Evolutionary conservation across 2,329 filamentous ascomycete genomes (phyloP).

Genomic region (Calonectria multiphialidica): DNA sequence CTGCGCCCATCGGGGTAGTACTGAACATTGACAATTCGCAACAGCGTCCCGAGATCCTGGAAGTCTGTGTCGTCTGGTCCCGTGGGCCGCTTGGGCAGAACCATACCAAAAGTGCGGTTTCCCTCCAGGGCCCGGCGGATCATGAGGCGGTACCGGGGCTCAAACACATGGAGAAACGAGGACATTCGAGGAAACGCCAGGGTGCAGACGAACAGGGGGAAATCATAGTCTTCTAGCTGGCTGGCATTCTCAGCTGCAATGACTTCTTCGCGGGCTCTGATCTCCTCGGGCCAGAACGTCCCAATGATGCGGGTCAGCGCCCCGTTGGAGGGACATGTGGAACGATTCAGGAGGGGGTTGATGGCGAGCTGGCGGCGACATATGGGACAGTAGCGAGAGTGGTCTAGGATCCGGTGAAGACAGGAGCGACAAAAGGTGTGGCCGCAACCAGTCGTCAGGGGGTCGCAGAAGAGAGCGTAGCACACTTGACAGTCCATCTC

Average conservation of each 20-base stretch:
- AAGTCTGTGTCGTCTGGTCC: slow-evolving; percentile 59
- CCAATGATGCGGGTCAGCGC: slow-evolving; percentile 73
- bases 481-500: slow-evolving; percentile 93
- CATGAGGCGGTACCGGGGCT: slow-evolving; percentile 93
- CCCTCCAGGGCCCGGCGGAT: slow-evolving; percentile 81
- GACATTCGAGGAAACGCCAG: slow-evolving; percentile 86
- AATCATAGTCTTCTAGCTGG: slow-evolving; percentile 67
- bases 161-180: slow-evolving; percentile 91
- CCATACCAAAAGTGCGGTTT: slow-evolving; percentile 86
- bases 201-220: slow-evolving; percentile 85
- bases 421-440: slow-evolving; percentile 91
- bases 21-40: slow-evolving; percentile 81
- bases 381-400: slow-evolving; percentile 82
- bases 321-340: slow-evolving; percentile 68
- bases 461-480: slow-evolving; percentile 84
- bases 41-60: slow-evolving; percentile 80
- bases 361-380: slow-evolving; percentile 76
- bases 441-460: slow-evolving; percentile 86
- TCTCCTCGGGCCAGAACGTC: slow-evolving; percentile 76
- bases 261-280: slow-evolving; percentile 68
- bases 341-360: slow-evolving; percentile 56
- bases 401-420: slow-evolving; percentile 80
- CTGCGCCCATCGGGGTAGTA: slow-evolving; percentile 84
- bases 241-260: slow-evolving; percentile 69
- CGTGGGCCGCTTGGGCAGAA: slow-evolving; percentile 73